Evolutionary conservation across 768 basidiomycete genomes (phyloP), one percentile per base, ranked within the genome.

Genomic region (Lactarius vividus): DNA sequence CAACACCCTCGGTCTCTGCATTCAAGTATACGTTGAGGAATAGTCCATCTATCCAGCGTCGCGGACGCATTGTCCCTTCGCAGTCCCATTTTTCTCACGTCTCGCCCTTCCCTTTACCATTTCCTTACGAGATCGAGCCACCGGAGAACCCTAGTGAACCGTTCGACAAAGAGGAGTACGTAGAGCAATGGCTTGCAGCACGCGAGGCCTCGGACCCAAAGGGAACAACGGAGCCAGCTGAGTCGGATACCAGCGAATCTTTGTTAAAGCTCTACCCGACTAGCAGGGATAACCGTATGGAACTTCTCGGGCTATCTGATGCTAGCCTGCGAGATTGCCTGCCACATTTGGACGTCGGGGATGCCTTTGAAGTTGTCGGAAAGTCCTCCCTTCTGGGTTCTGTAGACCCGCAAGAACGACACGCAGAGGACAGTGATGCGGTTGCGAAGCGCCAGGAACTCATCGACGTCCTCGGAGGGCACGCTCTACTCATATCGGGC

Each of bases 291-390:
- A 80, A 83, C 57, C 78, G 76, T 3, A 78, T 83, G 56, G 78
- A 81, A 56, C 85, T 98, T 44, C 80, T 97, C 20, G 93, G 86
- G 4, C 70, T 98, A 20, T 87, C 94, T 0, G 82, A 84, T 57
- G 81, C 83, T 2, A 86, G 86, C 15, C 73, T 94, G 53, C 76
- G 81, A 35, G 94, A 96, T 70, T 91, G 88, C 70, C 74, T 97
- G 10, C 96, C 96, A 0, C 85, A 87, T 69, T 80, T 98, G 23
- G 89, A 96, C 64, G 88, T 94, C 13, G 95, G 95, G 4, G 93
- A 97, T 73, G 86, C 91, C 0, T 86, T 93, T 69, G 77, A 80
- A 0, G 63, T 86, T 8, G 79, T 95, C 3, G 91, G 92, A 16
- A 75, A 77, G 0, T 88, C 89, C 0, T 73, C 84, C 18, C 77